Conservation (phyloP, 306 rosid genomes). For the Castanea sativa region DNA sequence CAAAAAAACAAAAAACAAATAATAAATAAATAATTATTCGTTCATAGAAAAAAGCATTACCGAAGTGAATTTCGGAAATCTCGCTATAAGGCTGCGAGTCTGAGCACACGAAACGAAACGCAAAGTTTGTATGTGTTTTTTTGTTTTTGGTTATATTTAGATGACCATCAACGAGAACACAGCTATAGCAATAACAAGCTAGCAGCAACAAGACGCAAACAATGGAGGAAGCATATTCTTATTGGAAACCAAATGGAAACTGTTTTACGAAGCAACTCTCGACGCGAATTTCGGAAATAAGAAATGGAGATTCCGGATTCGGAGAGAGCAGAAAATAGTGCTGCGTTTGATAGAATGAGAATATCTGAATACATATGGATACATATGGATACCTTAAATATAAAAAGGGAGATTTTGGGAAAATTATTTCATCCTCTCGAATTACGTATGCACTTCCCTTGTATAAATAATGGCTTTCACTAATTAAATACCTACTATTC, state of each 20-base stretch:
- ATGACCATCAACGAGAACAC: slow-evolving; percentile 42
- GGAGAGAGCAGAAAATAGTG: background rate
- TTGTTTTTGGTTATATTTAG: slow-evolving; percentile 2
- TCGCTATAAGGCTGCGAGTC: background rate
- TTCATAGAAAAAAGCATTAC: slow-evolving; percentile 1
- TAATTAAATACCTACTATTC: too few relatives aligned
- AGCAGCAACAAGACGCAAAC: too few relatives aligned
- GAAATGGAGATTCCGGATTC: background rate
- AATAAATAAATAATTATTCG: background rate
- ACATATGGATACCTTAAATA: too few relatives aligned
- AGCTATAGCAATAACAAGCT: background rate
- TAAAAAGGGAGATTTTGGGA: background rate
- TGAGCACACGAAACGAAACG: background rate
- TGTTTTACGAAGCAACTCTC: background rate
- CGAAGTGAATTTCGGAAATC: slow-evolving; percentile 3
- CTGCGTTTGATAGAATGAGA: too few relatives aligned
- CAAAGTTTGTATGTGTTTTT: background rate
- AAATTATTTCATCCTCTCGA: too few relatives aligned
- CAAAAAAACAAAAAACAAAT: background rate
- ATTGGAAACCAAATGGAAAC: background rate
- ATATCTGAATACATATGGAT: too few relatives aligned
- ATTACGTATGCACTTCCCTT: too few relatives aligned
- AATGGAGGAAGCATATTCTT: background rate
- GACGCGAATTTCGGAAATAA: background rate
- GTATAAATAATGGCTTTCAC: too few relatives aligned